Base-by-base conservation (phyloP, 108 stramenopile genomes). In the Pinguiococcus pyrenoidosus region DNA sequence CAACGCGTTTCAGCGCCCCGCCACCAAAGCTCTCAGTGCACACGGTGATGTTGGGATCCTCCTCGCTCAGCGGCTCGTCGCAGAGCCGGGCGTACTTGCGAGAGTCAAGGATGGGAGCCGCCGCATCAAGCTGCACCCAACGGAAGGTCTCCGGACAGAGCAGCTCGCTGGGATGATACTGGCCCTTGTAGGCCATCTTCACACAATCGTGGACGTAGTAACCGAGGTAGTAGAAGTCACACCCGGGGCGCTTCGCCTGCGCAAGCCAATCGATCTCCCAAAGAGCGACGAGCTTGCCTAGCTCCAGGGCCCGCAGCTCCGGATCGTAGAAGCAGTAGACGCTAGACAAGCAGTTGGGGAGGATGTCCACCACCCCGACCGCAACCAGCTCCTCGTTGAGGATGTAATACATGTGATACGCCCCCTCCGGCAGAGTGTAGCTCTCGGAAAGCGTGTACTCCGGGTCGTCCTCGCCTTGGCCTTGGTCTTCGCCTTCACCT, bases 271-370 rank as follows among this genome's bases (percentile, higher is more conserved):
- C 84, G 45, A 91, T 92, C 66, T 96, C 94, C 36, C 80, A 65
- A 44, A 96, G 69, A 23, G 79, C 89, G 5, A 84, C 79, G 53
- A 81, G 85, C 55, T 91, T 90, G 23, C 94, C 94, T 25, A 90
- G 71, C 25, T 80, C 67, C 18, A 91, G 53, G 7, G 54, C 39
- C 40, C 65, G 59, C 28, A 85, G 77, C 24, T 51, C 59, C 8
- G 87, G 85, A 74, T 91, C 79, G 52, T 96, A 96, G 61, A 91
- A 96, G 28, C 81, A 75, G 64, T 96, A 96, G 17, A 96, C 94
- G 16, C 85, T 87, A 10, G 62, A 84, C 22, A 92, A 57, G 18
- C 94, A 89, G 30, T 65, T 54, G 0, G 90, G 89, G 34, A 96
- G 68, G 7, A 96, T 45, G 56, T 96, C 94, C 38, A 84, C 77